Percentiles rank a stretch among this genome's conserved stretches.
phyloP scores from a whole-genome alignment of 2,329 filamentous ascomycete species.

The Ceratocystis destructans region DNA sequence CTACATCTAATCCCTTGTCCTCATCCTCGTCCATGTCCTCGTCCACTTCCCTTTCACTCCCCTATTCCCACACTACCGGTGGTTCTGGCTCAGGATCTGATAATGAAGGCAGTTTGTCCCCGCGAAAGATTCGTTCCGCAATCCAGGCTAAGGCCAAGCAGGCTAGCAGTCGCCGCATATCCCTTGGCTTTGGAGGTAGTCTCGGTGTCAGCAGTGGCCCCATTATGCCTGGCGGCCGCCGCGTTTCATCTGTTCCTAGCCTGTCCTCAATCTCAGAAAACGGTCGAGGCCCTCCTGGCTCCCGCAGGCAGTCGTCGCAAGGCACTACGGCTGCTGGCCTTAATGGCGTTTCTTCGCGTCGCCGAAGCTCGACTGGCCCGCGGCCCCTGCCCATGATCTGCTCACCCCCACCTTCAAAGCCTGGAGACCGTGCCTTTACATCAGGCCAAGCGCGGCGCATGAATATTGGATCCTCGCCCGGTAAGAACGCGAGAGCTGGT shows the following conservation, averaged over 20 bases:
- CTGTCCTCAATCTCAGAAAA: conserved; percentile 38
- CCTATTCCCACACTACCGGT: background rate
- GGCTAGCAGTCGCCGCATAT: conserved; percentile 13
- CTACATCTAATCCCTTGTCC: conserved; percentile 8
- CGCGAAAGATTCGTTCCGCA: conserved; percentile 18
- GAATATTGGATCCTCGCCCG: conserved; percentile 33
- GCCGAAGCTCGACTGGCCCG: conserved; percentile 38
- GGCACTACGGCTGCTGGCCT: conserved; percentile 1
- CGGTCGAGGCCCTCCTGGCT: conserved; percentile 27
- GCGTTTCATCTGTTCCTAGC: conserved; percentile 29
- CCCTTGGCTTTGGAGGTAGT: conserved; percentile 12
- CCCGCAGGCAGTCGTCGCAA: background rate
- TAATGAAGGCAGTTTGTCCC: conserved; percentile 19
- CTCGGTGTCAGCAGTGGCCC: background rate
- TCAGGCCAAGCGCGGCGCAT: conserved; percentile 44
- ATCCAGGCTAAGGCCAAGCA: conserved; percentile 15
- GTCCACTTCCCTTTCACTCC: background rate
- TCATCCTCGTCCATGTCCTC: background rate
- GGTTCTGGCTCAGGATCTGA: conserved; percentile 18
- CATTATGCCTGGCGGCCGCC: conserved; percentile 6
- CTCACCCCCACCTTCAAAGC: conserved; percentile 31
- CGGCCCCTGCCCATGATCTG: conserved; percentile 40
- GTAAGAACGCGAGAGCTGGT: conserved; percentile 29
- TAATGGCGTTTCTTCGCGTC: conserved; percentile 31
- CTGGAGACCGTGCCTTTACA: conserved; percentile 30